phyloP scores from a whole-genome alignment of 164 flowering plant species.

The Warburgia ugandensis region DNA sequence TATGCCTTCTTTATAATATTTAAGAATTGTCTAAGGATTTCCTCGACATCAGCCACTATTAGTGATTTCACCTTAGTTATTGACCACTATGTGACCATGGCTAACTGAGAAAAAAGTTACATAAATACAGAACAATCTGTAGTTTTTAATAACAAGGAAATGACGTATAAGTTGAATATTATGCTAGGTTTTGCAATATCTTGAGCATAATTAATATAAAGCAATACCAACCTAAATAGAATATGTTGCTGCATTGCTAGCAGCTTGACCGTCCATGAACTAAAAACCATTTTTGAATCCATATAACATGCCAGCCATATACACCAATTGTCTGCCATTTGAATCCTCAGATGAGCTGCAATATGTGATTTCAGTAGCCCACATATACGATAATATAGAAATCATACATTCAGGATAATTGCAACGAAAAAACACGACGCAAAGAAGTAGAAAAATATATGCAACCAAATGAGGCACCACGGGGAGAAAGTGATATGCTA shows the following conservation, averaged over 20 bases:
- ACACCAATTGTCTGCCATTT: conserved; percentile 54
- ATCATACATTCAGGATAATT: conserved; percentile 37
- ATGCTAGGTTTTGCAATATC: too few species aligned
- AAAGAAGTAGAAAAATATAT: conserved; percentile 62
- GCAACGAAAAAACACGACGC: conserved; percentile 42
- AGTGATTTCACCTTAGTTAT: too few species aligned
- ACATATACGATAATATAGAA: conserved; percentile 46
- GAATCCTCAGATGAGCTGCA: conserved; percentile 48
- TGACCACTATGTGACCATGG: too few species aligned
- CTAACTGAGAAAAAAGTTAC: too few species aligned
- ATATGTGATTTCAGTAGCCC: conserved; percentile 38
- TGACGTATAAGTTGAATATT: too few species aligned
- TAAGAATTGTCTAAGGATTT: too few species aligned
- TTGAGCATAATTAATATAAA: too few species aligned
- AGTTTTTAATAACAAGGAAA: too few species aligned
- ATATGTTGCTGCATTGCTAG: conserved; percentile 64
- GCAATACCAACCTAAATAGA: conserved; percentile 45
- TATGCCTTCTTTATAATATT: too few species aligned
- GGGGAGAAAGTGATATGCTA: conserved; percentile 57
- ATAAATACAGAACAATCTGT: too few species aligned
- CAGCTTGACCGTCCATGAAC: conserved; percentile 63
- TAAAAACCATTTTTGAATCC: conserved; percentile 63
- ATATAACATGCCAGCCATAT: conserved; percentile 49
- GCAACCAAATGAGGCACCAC: conserved; percentile 50
- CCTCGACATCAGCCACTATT: too few species aligned